These are phyloP conservation scores for Mallotus japonicus DNA, from an alignment of 441 rosid species.

Conservation along the genomic window DNA sequence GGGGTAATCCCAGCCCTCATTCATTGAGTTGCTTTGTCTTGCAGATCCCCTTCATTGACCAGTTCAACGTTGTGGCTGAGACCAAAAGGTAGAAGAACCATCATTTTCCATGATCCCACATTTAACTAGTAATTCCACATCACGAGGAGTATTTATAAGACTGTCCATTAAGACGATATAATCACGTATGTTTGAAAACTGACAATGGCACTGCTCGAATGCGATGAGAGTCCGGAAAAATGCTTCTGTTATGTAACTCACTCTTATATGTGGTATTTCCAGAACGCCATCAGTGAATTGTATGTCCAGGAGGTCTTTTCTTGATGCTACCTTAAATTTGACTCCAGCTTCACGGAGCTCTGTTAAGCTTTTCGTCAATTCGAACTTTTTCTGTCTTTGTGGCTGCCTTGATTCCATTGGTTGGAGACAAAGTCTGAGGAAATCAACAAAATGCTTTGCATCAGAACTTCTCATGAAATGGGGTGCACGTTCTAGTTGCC, in stretches of 20 bases:
- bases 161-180: conserved; percentile 19
- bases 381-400: background rate
- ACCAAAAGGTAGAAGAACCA: too few relatives aligned
- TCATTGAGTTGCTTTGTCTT: too few relatives aligned
- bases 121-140: conserved; percentile 9
- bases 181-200: background rate
- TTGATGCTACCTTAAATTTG: conserved; percentile 9
- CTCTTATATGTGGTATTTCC: conserved; percentile 10
- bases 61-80: too few relatives aligned
- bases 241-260: conserved; percentile 11
- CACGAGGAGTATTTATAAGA: conserved; percentile 8
- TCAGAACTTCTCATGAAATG: background rate
- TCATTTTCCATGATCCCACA: conserved; percentile 23
- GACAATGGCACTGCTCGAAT: conserved; percentile 16
- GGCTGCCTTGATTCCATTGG: conserved; percentile 1
- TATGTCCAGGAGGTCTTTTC: background rate
- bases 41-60: too few relatives aligned
- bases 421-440: conserved; percentile 4
- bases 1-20: too few relatives aligned
- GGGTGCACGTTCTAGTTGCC: background rate
- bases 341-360: conserved; percentile 17
- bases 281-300: conserved; percentile 3
- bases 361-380: background rate
- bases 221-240: conserved; percentile 16
- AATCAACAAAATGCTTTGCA: conserved; percentile 12